Conservation (phyloP, 768 basidiomycete species). For the Gloeophyllum trabeum region DNA sequence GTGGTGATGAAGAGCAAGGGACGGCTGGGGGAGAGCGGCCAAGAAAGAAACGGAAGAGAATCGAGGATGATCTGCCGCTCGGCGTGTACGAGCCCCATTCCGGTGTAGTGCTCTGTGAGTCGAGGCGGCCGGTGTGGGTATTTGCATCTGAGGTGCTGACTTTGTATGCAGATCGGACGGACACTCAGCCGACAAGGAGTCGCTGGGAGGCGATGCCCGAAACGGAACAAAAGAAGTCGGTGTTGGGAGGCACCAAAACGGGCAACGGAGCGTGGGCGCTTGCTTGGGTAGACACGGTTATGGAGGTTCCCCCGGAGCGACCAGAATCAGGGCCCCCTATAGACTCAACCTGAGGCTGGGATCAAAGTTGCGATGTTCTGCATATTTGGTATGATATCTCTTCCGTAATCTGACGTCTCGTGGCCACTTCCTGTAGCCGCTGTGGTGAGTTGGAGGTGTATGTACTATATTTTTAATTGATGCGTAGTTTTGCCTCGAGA, state of each 20-base stretch:
- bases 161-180: constrained; percentile 59
- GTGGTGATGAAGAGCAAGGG: constrained; percentile 15
- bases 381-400: no score
- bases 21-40: constrained; percentile 15
- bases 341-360: no score
- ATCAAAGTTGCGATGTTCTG: no score
- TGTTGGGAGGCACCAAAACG: constrained; percentile 63
- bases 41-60: no score
- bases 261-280: constrained; percentile 77
- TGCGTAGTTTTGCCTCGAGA: no score
- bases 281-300: constrained; percentile 58
- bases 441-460: no score
- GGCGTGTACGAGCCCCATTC: constrained; percentile 82
- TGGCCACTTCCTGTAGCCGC: no score
- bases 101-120: constrained; percentile 62
- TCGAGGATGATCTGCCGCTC: constrained; percentile 32
- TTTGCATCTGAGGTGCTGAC: constrained; percentile 1
- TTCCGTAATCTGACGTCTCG: no score
- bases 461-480: no score
- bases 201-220: constrained; percentile 51
- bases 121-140: constrained; percentile 2
- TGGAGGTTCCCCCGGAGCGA: no score
- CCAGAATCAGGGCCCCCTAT: no score
- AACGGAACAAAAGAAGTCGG: constrained; percentile 24
- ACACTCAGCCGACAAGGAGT: constrained; percentile 64